A percentile compares a stretch with the other conserved stretches of the same genome.
phyloP scores from a whole-genome alignment of 2,329 filamentous ascomycete genomes.

The Trichoderma citrinoviride region DNA sequence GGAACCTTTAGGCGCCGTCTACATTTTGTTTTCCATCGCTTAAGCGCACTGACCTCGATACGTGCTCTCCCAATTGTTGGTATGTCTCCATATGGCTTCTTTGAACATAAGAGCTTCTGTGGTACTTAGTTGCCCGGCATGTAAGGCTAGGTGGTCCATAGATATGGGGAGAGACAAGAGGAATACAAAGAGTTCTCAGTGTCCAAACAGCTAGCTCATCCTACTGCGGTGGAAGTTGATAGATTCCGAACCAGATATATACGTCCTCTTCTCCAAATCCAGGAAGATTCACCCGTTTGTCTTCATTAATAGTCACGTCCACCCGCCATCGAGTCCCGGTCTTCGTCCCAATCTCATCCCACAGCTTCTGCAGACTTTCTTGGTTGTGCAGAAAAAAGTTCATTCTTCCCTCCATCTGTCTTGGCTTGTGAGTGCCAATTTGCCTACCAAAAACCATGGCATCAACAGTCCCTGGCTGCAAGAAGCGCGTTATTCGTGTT shows the following conservation, averaged over 20 bases:
- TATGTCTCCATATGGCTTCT: no score
- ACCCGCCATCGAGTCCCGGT: neutral
- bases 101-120: no score
- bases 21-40: no score
- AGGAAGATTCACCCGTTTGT: neutral
- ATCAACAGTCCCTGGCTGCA: neutral
- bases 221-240: neutral
- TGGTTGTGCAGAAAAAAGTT: neutral
- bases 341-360: neutral
- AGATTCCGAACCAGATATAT: neutral
- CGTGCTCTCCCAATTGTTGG: no score
- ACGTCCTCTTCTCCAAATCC: neutral
- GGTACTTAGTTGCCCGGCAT: no score
- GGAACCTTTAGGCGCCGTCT: no score
- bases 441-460: conserved; percentile 4
- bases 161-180: no score
- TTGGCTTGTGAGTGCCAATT: neutral
- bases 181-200: no score
- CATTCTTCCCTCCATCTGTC: neutral
- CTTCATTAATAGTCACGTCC: neutral
- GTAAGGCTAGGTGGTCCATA: no score
- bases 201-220: neutral
- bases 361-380: neutral
- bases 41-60: no score
- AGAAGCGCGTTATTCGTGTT: neutral